Evolutionary conservation across 192 early-diverging fungal genomes (phyloP).

Genomic region (Geosiphon pyriformis): DNA sequence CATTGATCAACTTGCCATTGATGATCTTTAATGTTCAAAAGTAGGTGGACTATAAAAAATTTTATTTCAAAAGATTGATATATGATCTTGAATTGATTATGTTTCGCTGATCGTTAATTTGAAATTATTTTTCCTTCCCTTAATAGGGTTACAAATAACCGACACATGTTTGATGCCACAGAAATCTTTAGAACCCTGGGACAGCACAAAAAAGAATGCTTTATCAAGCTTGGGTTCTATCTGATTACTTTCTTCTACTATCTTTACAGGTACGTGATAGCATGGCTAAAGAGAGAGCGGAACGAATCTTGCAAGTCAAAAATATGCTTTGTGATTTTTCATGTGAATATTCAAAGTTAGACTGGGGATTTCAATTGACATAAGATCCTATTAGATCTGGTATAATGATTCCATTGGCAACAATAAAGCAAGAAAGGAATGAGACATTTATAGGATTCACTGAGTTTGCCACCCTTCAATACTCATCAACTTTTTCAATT

Average conservation of each 20-base stretch:
- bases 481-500: background rate
- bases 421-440: background rate
- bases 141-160: conserved; percentile 68
- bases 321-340: background rate
- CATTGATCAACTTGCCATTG: conserved; percentile 82
- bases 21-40: conserved; percentile 83
- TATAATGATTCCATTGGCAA: background rate
- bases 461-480: background rate
- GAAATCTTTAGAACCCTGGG: conserved; percentile 95
- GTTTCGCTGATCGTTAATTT: background rate
- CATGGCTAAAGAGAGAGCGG: background rate
- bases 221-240: conserved; percentile 96
- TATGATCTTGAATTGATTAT: background rate
- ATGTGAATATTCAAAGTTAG: background rate
- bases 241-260: conserved; percentile 94
- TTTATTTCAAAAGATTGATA: background rate
- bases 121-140: conserved; percentile 11
- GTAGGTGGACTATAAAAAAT: conserved; percentile 42
- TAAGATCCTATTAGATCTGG: background rate
- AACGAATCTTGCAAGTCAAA: background rate
- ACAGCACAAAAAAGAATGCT: conserved; percentile 93
- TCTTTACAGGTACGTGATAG: conserved; percentile 57
- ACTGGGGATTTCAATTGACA: background rate
- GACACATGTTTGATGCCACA: conserved; percentile 96
- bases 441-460: no score